phyloP scores from a whole-genome alignment of 805 yeast genomes.

The Yamadazyma nakazawae region DNA sequence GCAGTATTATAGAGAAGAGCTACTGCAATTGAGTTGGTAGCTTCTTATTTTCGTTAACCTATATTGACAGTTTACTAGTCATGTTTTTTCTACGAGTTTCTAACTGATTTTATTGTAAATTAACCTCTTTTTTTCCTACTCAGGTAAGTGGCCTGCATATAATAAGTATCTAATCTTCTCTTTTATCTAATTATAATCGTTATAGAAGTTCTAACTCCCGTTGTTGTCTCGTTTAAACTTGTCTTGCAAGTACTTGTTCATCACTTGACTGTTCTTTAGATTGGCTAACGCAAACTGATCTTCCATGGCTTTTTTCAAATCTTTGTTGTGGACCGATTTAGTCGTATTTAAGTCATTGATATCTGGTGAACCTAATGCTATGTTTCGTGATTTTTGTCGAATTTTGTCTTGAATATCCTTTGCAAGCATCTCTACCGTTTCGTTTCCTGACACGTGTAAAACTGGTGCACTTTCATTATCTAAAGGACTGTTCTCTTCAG shows the following conservation, averaged over 20 bases:
- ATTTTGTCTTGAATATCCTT: slow-evolving; percentile 22
- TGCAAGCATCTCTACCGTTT: slow-evolving; percentile 28
- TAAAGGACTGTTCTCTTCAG: not conserved
- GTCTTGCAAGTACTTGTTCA: slow-evolving; percentile 25
- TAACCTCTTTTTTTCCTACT: no score
- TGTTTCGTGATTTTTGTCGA: slow-evolving; percentile 14
- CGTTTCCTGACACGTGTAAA: slow-evolving; percentile 14
- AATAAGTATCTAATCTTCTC: not conserved
- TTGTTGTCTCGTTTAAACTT: slow-evolving; percentile 12
- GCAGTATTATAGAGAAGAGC: no score
- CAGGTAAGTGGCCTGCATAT: no score
- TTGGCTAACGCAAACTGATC: slow-evolving; percentile 25
- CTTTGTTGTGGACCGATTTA: slow-evolving; percentile 20
- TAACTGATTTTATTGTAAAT: no score
- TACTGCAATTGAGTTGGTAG: no score
- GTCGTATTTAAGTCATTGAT: not conserved
- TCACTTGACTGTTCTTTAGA: slow-evolving; percentile 23
- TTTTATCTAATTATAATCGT: not conserved
- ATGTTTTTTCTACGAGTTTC: no score
- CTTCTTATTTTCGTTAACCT: no score
- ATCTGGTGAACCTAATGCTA: slow-evolving; percentile 3
- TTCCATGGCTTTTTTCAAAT: slow-evolving; percentile 29
- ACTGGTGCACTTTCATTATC: not conserved
- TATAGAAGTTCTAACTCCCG: not conserved
- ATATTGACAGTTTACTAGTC: no score